Evolutionary conservation across 192 early-diverging fungal species (phyloP).

Genomic region (Geranomyces variabilis): DNA sequence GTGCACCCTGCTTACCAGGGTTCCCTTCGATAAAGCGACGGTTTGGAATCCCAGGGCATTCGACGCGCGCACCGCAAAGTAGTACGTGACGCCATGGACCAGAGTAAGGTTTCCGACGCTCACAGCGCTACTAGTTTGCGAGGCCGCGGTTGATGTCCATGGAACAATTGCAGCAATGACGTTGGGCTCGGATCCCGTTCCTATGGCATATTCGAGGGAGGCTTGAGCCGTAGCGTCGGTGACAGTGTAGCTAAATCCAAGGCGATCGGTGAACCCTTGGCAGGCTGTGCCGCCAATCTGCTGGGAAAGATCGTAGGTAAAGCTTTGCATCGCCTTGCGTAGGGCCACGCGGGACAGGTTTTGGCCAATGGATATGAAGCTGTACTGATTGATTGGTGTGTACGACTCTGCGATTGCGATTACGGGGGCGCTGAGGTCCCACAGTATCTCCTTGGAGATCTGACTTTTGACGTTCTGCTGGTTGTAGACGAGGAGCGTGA

Average conservation of each 20-base stretch:
- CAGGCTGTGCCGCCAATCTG: background rate
- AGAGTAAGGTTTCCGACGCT: background rate
- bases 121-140: background rate
- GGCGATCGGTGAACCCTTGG: background rate
- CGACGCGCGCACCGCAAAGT: background rate
- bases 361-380: slow-evolving; percentile 2
- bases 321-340: slow-evolving; percentile 7
- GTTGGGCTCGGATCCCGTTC: background rate
- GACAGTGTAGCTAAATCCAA: background rate
- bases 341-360: slow-evolving; percentile 8
- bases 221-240: background rate
- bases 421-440: slow-evolving; percentile 16
- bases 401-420: slow-evolving; percentile 4
- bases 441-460: background rate
- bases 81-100: background rate
- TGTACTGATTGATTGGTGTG: background rate
- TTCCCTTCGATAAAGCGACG: background rate
- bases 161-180: background rate
- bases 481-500: background rate
- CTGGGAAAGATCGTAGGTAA: background rate
- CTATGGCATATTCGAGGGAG: background rate
- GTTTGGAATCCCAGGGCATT: background rate
- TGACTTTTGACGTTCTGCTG: background rate
- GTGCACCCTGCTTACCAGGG: too few relatives aligned
- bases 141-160: background rate